Percentiles rank a stretch among this genome's conserved stretches.
phyloP scores from a whole-genome alignment of 1,284 basidiomycete genomes.

The Erythrobasidium hasegawianum region DNA sequence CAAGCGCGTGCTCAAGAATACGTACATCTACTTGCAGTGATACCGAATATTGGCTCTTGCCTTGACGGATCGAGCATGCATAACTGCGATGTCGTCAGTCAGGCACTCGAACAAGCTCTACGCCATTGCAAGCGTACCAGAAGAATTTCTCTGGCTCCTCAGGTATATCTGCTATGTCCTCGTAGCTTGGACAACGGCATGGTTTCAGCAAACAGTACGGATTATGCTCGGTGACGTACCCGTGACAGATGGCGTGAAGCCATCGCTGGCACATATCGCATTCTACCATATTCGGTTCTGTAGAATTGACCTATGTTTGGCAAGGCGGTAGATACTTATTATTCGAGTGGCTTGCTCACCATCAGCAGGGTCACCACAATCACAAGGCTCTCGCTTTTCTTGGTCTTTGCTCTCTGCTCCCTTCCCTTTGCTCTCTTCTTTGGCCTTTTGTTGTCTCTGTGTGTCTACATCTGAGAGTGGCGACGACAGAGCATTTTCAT shows the following conservation, averaged over 20 bases:
- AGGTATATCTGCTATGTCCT: neutral
- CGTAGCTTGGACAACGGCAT: neutral
- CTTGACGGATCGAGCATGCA: neutral
- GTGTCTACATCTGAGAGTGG: no score
- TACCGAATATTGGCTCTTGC: neutral
- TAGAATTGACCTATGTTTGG: neutral
- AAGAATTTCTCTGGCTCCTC: neutral
- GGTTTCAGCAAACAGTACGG: neutral
- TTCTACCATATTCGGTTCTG: neutral
- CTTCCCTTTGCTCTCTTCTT: no score
- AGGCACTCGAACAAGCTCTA: no score
- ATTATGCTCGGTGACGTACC: neutral
- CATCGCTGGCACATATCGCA: constrained; percentile 26
- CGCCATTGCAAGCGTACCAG: no score
- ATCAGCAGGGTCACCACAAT: neutral
- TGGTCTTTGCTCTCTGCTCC: neutral
- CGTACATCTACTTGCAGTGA: neutral
- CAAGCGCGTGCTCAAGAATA: neutral
- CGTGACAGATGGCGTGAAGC: constrained; percentile 22
- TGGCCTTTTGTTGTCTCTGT: no score
- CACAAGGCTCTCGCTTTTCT: neutral
- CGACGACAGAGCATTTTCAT: no score
- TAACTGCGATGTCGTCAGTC: constrained; percentile 3
- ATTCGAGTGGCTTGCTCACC: neutral
- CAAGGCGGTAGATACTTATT: neutral